Evolutionary conservation across 2,329 filamentous ascomycete species (phyloP).

Genomic region (Verticillium longisporum): DNA sequence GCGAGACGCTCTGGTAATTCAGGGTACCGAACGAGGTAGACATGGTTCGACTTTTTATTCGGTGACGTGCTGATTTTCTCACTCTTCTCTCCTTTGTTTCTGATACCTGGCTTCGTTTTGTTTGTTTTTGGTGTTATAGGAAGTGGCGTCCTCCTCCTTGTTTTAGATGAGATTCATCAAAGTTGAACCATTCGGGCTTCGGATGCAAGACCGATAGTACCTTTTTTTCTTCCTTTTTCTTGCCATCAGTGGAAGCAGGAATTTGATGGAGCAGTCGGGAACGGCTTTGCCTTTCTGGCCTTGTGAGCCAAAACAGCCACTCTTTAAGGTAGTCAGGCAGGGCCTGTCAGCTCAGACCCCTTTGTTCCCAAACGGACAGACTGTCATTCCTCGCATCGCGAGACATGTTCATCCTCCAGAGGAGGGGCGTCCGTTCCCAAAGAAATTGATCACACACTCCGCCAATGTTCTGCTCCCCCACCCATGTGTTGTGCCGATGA

Average conservation of each 20-base stretch:
- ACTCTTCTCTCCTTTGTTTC: neutral
- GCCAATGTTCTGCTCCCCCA: neutral
- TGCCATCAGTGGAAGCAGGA: too few relatives aligned
- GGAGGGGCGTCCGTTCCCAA: neutral
- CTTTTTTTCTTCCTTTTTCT: too few relatives aligned
- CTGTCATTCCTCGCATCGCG: neutral
- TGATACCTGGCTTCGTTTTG: neutral
- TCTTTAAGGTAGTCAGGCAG: neutral
- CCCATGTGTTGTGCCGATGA: neutral
- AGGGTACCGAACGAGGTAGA: neutral
- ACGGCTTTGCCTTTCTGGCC: too few relatives aligned
- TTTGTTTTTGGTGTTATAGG: too few relatives aligned
- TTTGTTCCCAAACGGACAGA: neutral
- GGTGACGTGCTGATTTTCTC: neutral
- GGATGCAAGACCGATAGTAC: too few relatives aligned
- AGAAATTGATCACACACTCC: neutral
- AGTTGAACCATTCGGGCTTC: neutral
- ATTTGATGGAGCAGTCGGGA: too few relatives aligned
- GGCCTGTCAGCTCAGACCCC: neutral
- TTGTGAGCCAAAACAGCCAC: too few relatives aligned
- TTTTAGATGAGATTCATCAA: neutral
- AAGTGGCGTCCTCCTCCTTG: too few relatives aligned
- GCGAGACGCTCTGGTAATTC: neutral
- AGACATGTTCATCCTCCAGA: neutral
- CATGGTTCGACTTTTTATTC: constrained; percentile 5